Evolutionary conservation across 441 rosid species (phyloP), one percentile per base, ranked within the genome.

Genomic region (Lepidium campestre): DNA sequence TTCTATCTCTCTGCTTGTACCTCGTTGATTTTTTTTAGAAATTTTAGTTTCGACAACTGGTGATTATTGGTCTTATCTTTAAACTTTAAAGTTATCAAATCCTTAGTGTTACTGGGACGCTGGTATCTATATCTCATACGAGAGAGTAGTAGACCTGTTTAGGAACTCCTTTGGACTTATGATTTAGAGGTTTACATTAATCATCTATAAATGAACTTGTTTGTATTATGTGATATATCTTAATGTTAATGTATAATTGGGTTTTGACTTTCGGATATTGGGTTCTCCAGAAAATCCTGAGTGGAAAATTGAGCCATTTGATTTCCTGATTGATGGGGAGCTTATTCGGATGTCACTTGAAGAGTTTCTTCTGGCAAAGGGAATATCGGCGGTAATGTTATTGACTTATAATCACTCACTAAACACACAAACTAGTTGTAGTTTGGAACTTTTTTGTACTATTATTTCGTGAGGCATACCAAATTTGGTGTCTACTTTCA

Each of bases 251-350:
- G 1, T 32, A 10, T 54, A 8, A 36, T 18, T 46, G 12, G 31
- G 29, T 19, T 18, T 18, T 39, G 39, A 39, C 2, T 6, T 44
- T 56, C 5, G 11, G 34, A 17, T 39, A 32, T 37, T 36, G 7
- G 9, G 9, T 29, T 29, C 34, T 47, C 52, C 81, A 94, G 99
- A 71, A 18, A 62, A 87, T 62, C 67, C 90, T 69, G 91, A 87
- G 20, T 83, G 91, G 91, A 72, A 91, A 65, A 32, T 74, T 11
- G 89, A 90, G 73, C 90, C 97, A 8, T 95, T 95, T 71, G 99
- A 95, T 82, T 95, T 95, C 77, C 62, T 91, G 36, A 83, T 91
- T 49, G 84, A 91, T 81, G 97, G 98, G 10, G 99, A 91, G 85
- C 86, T 95, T 44, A 80, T 92, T 64, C 90, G 99, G 13, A 79